phyloP scores from a whole-genome alignment of 2,329 filamentous ascomycete genomes.

The Mycogone perniciosa region DNA sequence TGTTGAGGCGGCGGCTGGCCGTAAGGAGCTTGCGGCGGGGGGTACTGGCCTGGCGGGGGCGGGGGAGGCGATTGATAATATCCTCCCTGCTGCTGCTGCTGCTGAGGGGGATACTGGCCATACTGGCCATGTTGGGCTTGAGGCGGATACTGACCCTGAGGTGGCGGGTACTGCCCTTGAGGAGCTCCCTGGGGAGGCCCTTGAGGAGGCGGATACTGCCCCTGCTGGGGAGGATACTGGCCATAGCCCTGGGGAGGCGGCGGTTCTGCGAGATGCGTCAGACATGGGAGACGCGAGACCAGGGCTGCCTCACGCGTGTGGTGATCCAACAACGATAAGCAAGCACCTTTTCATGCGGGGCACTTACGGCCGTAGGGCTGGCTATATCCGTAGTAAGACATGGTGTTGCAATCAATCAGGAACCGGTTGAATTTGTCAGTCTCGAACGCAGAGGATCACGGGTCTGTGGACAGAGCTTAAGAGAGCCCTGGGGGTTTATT shows the following conservation, averaged over 20 bases:
- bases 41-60: conserved; percentile 21
- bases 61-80: conserved; percentile 25
- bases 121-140: conserved; percentile 7
- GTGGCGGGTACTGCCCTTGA: conserved; percentile 33
- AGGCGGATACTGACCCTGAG: conserved; percentile 22
- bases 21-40: conserved; percentile 20
- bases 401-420: conserved; percentile 14
- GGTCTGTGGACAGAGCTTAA: neutral
- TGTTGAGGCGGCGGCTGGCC: conserved; percentile 18
- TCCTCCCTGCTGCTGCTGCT: conserved; percentile 21
- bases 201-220: conserved; percentile 20
- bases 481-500: neutral
- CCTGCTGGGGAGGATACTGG: conserved; percentile 26
- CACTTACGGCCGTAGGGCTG: conserved; percentile 32
- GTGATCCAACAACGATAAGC: neutral
- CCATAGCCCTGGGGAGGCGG: conserved; percentile 35
- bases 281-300: neutral
- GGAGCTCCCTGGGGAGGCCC: conserved; percentile 28
- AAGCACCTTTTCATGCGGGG: neutral
- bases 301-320: neutral
- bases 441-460: neutral
- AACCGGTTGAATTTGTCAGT: neutral
- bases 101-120: conserved; percentile 23
- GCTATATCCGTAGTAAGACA: conserved; percentile 30
- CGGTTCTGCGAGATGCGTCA: conserved; percentile 22